Evolutionary conservation across 2,329 filamentous ascomycete genomes (phyloP).

Genomic region (Microdochium bolleyi): DNA sequence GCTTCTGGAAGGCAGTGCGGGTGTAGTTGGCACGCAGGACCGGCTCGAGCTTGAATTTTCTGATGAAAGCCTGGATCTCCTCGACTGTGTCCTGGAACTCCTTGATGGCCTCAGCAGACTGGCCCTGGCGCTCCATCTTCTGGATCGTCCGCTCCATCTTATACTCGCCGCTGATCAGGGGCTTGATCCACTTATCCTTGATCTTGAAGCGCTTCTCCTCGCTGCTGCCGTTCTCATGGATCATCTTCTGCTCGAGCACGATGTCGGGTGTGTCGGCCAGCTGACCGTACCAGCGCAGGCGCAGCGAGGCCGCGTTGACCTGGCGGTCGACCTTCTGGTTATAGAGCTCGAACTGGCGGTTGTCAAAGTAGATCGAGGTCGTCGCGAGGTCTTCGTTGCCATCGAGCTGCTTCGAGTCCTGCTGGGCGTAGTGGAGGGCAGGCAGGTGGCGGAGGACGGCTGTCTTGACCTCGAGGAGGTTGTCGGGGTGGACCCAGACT

Average conservation of each 20-base stretch:
- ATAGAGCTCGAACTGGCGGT: constrained; percentile 77
- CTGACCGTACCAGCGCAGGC: constrained; percentile 87
- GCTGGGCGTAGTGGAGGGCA: constrained; percentile 86
- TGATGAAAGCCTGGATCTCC: constrained; percentile 74
- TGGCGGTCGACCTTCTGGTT: constrained; percentile 72
- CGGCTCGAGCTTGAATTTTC: constrained; percentile 70
- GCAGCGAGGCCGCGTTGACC: constrained; percentile 70
- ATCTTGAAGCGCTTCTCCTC: constrained; percentile 74
- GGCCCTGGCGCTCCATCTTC: constrained; percentile 76
- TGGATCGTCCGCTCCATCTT: constrained; percentile 84
- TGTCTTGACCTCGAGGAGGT: constrained; percentile 94
- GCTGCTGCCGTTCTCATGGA: constrained; percentile 67
- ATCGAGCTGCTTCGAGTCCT: constrained; percentile 75
- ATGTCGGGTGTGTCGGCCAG: constrained; percentile 73
- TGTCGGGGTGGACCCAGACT: constrained; percentile 95
- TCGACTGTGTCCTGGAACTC: constrained; percentile 64
- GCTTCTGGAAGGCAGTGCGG: constrained; percentile 93
- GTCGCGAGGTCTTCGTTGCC: constrained; percentile 79
- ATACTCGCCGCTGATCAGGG: constrained; percentile 81
- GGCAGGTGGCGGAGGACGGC: constrained; percentile 86
- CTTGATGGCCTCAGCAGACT: constrained; percentile 57
- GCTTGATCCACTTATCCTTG: constrained; percentile 89
- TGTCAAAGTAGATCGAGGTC: constrained; percentile 96
- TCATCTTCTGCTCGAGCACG: constrained; percentile 80
- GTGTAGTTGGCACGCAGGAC: constrained; percentile 88